These are phyloP conservation scores for Lecanoromycetidae sp. DNA, from an alignment of 2,329 filamentous ascomycete genomes.

Conservation along the genomic window DNA sequence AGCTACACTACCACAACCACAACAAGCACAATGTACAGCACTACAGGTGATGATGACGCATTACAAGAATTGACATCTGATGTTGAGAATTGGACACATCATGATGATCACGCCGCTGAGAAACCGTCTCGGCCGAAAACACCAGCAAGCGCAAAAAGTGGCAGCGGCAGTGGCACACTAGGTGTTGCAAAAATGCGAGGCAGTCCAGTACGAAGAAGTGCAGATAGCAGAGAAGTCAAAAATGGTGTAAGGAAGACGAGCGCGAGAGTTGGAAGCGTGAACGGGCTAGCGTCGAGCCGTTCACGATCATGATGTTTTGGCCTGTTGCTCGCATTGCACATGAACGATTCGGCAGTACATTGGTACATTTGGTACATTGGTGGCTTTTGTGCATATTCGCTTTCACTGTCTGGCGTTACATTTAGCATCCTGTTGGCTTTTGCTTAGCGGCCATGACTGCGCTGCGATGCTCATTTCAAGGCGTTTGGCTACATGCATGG, in stretches of 20 bases:
- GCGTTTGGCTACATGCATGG: too few species aligned
- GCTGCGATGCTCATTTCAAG: too few species aligned
- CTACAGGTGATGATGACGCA: slow-evolving; percentile 45
- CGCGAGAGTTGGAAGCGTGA: slow-evolving; percentile 33
- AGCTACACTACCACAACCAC: slow-evolving; percentile 66
- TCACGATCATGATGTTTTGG: slow-evolving; percentile 15
- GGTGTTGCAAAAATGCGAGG: slow-evolving; percentile 20
- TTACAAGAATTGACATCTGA: slow-evolving; percentile 50
- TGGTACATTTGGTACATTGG: too few species aligned
- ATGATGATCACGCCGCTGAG: slow-evolving; percentile 24
- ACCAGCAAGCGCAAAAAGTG: slow-evolving; percentile 44
- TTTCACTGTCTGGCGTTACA: too few species aligned
- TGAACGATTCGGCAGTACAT: too few species aligned
- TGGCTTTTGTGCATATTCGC: too few species aligned
- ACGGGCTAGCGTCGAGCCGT: slow-evolving; percentile 8
- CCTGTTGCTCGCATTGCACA: too few species aligned
- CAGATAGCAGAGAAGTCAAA: slow-evolving; percentile 23
- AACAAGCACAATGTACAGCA: slow-evolving; percentile 43
- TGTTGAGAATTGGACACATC: slow-evolving; percentile 51
- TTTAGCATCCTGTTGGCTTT: too few species aligned
- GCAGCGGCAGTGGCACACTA: slow-evolving; percentile 31
- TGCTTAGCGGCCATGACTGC: too few species aligned
- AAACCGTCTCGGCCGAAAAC: slow-evolving; percentile 34
- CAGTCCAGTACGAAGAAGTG: slow-evolving; percentile 18
- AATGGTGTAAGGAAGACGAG: slow-evolving; percentile 34